Conservation (phyloP, 1,139 yeast species). For the Nakaseomyces kungkrabaensis region DNA sequence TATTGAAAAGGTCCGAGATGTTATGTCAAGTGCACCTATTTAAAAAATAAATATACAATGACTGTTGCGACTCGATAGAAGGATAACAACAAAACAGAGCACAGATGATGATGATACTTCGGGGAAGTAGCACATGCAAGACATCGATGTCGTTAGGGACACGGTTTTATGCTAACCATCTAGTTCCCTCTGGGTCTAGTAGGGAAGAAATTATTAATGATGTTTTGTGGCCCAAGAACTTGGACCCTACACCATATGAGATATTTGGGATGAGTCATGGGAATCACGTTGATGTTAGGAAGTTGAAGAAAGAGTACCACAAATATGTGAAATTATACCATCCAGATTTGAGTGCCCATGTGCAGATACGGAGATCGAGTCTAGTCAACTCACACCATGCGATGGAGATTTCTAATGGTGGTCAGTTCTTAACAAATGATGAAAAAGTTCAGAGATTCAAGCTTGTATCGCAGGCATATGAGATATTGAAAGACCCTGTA, state of each 20-base stretch:
- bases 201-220: neutral
- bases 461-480: conserved; percentile 63
- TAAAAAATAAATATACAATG: no score
- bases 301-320: conserved; percentile 47
- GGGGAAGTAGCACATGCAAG: no score
- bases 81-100: no score
- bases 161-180: no score
- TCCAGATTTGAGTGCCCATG: conserved; percentile 52
- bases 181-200: neutral
- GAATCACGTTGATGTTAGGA: conserved; percentile 31
- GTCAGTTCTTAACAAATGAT: conserved; percentile 26
- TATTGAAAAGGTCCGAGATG: neutral
- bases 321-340: conserved; percentile 73
- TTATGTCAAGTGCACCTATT: neutral
- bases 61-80: no score
- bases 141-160: no score
- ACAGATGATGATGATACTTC: no score
- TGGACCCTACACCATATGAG: conserved; percentile 68
- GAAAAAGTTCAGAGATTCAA: conserved; percentile 56
- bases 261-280: conserved; percentile 43
- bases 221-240: conserved; percentile 45
- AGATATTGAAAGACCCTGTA: conserved; percentile 50
- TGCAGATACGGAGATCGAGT: conserved; percentile 22
- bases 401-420: neutral
- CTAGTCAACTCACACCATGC: neutral